phyloP scores from a whole-genome alignment of 441 rosid genomes.

The Gossypium lobatum region DNA sequence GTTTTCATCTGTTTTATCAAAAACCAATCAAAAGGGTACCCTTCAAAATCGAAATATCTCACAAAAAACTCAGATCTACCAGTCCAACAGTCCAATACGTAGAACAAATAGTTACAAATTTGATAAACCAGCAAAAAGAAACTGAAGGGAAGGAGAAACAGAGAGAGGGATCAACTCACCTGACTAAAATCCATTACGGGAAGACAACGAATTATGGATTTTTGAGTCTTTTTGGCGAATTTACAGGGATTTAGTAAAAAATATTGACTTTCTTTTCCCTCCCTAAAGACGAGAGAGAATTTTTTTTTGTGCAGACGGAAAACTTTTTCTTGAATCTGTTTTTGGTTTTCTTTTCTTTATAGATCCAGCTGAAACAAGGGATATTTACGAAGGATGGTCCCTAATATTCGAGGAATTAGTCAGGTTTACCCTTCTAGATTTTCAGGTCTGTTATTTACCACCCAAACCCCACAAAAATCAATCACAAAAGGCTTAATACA shows the following conservation, averaged over 20 bases:
- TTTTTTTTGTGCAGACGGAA: neutral
- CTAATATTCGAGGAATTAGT: neutral
- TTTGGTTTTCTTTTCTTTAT: neutral
- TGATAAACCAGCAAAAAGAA: neutral
- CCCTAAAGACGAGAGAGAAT: neutral
- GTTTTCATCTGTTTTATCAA: neutral
- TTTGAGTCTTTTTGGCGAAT: neutral
- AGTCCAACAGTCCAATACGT: neutral
- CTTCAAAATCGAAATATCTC: constrained; percentile 12
- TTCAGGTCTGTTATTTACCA: neutral
- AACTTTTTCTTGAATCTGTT: neutral
- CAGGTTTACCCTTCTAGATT: neutral
- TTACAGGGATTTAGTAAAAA: neutral
- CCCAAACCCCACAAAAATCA: neutral
- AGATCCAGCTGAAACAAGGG: neutral
- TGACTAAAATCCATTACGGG: constrained; percentile 36
- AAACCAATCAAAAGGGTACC: constrained; percentile 4
- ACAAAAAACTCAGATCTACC: constrained; percentile 28
- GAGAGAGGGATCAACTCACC: constrained; percentile 23
- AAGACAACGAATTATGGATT: neutral
- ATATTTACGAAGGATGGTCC: neutral
- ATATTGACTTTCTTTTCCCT: neutral
- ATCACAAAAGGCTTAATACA: too few species aligned
- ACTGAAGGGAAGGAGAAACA: neutral
- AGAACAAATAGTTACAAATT: neutral